These are phyloP conservation scores for Pichia sp. DNA, from an alignment of 1,139 yeast genomes.

Conservation along the genomic window DNA sequence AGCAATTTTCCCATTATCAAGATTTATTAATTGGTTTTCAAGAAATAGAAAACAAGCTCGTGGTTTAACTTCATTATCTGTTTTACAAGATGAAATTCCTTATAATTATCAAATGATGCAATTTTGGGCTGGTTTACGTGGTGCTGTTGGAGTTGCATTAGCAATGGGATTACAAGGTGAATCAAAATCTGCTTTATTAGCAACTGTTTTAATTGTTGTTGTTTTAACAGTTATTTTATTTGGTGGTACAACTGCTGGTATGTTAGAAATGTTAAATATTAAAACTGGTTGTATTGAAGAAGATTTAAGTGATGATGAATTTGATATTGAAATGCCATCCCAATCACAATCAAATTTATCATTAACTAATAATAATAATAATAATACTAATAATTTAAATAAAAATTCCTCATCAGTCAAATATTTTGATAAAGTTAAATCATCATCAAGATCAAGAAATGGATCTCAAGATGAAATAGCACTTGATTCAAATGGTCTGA, in stretches of 20 bases:
- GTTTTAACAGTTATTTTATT: slow-evolving; percentile 92
- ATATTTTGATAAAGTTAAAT: slow-evolving; percentile 18
- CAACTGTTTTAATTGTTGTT: slow-evolving; percentile 93
- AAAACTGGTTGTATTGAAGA: slow-evolving; percentile 87
- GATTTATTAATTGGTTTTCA: slow-evolving; percentile 73
- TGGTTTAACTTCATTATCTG: slow-evolving; percentile 35
- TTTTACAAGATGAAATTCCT: slow-evolving; percentile 82
- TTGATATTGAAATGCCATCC: slow-evolving; percentile 79
- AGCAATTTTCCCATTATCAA: slow-evolving; percentile 91
- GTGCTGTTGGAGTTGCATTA: slow-evolving; percentile 98
- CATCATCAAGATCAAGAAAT: slow-evolving; percentile 21
- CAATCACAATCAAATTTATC: neutral
- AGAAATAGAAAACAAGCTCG: slow-evolving; percentile 43
- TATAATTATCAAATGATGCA: slow-evolving; percentile 98
- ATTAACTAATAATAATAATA: neutral
- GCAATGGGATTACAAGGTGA: slow-evolving; percentile 98
- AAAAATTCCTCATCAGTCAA: slow-evolving; percentile 12
- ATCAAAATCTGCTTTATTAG: slow-evolving; percentile 78
- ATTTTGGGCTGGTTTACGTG: slow-evolving; percentile 98
- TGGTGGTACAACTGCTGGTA: slow-evolving; percentile 98
- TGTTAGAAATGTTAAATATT: slow-evolving; percentile 91
- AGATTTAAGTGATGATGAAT: slow-evolving; percentile 83
- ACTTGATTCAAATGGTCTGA: slow-evolving; percentile 20
- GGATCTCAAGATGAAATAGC: slow-evolving; percentile 29
- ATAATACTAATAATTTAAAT: neutral